Percentiles rank a stretch among this genome's conserved stretches.
Evolutionary conservation across 1,284 basidiomycete species (phyloP).

Genomic region (Ustilago esculenta): DNA sequence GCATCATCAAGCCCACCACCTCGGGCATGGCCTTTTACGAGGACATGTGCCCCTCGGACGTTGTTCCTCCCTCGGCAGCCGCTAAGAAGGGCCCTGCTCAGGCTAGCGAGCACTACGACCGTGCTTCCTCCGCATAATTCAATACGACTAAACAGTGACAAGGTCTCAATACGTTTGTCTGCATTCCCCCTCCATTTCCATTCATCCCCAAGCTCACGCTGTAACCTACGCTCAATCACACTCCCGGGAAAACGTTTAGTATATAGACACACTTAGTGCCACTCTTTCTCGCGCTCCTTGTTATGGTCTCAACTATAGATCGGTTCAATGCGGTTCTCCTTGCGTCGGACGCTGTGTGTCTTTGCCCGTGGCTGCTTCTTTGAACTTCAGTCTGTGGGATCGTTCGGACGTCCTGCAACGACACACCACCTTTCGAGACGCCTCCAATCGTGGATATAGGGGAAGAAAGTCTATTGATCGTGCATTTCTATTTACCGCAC

Average conservation of each 20-base stretch:
- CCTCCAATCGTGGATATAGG: no score
- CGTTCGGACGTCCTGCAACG: no score
- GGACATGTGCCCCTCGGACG: constrained; percentile 50
- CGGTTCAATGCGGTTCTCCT: no score
- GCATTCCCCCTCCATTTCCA: not conserved
- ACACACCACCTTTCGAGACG: no score
- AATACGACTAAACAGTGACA: not conserved
- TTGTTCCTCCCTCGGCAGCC: constrained; percentile 32
- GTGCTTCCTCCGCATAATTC: constrained; percentile 29
- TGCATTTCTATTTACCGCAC: not conserved
- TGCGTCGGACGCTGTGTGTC: no score
- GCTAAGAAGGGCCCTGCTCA: constrained; percentile 46
- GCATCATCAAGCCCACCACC: constrained; percentile 62
- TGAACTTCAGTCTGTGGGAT: no score
- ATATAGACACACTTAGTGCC: no score
- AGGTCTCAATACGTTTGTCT: constrained; percentile 12
- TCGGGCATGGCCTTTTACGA: constrained; percentile 61
- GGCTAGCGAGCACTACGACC: constrained; percentile 49
- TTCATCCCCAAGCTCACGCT: no score
- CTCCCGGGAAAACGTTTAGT: no score
- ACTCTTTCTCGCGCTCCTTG: not conserved
- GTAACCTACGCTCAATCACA: no score
- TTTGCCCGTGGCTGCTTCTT: no score
- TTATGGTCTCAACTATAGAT: constrained; percentile 13
- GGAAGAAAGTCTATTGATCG: no score